Evolutionary conservation across 2,329 filamentous ascomycete species (phyloP).

Genomic region (Bipolaris sorokiniana): DNA sequence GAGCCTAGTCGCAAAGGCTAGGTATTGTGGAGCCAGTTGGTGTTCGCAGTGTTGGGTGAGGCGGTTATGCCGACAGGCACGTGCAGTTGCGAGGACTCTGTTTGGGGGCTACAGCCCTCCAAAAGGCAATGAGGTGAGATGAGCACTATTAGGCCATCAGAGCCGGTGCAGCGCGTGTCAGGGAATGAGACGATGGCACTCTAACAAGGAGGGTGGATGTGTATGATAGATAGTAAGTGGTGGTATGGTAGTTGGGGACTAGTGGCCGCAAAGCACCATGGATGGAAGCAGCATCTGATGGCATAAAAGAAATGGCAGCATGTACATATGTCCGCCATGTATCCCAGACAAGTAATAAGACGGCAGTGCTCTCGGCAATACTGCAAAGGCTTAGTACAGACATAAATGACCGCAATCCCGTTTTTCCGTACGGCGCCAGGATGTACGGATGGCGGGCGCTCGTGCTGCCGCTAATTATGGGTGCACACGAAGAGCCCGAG

Average conservation of each 20-base stretch:
- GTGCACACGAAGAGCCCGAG: slow-evolving; percentile 21
- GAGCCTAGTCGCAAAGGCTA: neutral
- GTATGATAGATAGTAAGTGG: neutral
- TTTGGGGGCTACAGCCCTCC: neutral
- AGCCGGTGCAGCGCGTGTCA: neutral
- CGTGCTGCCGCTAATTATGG: slow-evolving; percentile 20
- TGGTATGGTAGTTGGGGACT: neutral
- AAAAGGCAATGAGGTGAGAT: neutral
- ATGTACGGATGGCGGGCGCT: slow-evolving; percentile 20
- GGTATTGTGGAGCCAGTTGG: neutral
- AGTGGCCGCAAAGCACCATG: neutral
- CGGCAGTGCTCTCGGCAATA: slow-evolving; percentile 23
- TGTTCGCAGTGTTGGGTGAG: neutral
- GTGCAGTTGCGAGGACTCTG: neutral
- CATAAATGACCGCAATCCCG: slow-evolving; percentile 24
- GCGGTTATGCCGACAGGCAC: neutral
- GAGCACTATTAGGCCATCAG: slow-evolving; percentile 1
- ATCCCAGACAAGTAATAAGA: slow-evolving; percentile 11
- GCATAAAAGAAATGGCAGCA: neutral
- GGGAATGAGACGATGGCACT: slow-evolving; percentile 2
- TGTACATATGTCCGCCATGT: neutral
- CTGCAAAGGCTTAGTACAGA: slow-evolving; percentile 19
- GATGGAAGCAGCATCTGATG: neutral
- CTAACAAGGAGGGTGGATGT: neutral
- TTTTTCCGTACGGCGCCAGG: slow-evolving; percentile 29